Evolutionary conservation across 2,329 filamentous ascomycete genomes (phyloP).

Genomic region (Claviceps sp.): DNA sequence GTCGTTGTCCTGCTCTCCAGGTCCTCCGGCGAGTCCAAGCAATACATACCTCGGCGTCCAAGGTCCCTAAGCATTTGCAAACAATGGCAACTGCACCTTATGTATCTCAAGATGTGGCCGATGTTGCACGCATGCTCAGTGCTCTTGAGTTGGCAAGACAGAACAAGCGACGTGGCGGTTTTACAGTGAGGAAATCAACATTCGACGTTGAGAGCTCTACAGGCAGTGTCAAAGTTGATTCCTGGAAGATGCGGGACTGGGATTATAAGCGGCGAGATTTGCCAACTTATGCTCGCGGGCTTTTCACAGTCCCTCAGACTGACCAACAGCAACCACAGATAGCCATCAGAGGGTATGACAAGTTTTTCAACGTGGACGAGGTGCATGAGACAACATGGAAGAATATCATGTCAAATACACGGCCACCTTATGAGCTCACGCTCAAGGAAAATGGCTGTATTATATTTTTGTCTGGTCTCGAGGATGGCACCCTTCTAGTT

Average conservation of each 20-base stretch:
- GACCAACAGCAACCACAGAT: conserved; percentile 59
- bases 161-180: conserved; percentile 42
- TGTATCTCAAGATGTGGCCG: conserved; percentile 52
- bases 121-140: conserved; percentile 52
- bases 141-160: conserved; percentile 46
- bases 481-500: conserved; percentile 82
- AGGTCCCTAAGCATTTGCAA: no score
- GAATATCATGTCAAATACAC: conserved; percentile 61
- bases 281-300: conserved; percentile 82
- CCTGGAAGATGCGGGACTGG: conserved; percentile 89
- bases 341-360: conserved; percentile 84
- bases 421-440: conserved; percentile 85
- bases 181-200: conserved; percentile 68
- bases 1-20: no score
- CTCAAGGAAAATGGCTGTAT: conserved; percentile 99
- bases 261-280: conserved; percentile 83
- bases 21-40: neutral
- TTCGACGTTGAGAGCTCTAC: conserved; percentile 54
- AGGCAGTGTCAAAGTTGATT: conserved; percentile 59
- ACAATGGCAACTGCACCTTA: conserved; percentile 38
- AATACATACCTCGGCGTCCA: neutral
- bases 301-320: conserved; percentile 70
- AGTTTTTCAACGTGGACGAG: conserved; percentile 93
- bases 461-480: conserved; percentile 86
- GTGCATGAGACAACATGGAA: conserved; percentile 70